A percentile compares a stretch with the other conserved stretches of the same genome.
Evolutionary conservation across 345 rosid species (phyloP).

Genomic region (Eucalyptus pauciflora): DNA sequence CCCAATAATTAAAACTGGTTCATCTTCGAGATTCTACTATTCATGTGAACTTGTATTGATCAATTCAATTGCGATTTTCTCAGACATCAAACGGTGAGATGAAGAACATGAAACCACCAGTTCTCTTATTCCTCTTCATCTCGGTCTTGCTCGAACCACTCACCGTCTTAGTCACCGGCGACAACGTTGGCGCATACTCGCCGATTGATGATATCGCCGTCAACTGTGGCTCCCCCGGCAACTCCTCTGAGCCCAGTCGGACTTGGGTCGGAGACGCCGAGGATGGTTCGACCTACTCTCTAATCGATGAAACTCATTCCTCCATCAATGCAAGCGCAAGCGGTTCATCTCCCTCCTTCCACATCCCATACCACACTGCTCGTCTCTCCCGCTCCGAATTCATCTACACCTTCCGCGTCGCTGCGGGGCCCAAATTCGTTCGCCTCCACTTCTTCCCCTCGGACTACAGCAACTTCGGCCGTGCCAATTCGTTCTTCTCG

Average conservation of each 20-base stretch:
- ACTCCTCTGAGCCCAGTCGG: neutral
- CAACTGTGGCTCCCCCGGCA: neutral
- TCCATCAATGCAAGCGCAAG: neutral
- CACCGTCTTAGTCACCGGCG: neutral
- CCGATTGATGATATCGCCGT: neutral
- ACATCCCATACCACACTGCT: slow-evolving; percentile 6
- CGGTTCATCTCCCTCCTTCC: neutral
- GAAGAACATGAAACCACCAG: neutral
- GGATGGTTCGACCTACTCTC: neutral
- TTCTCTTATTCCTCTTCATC: neutral
- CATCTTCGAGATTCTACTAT: neutral
- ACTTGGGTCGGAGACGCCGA: slow-evolving; percentile 10
- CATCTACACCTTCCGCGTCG: slow-evolving; percentile 14
- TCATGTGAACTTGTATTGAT: neutral
- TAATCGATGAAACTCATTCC: neutral
- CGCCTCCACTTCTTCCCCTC: slow-evolving; percentile 12
- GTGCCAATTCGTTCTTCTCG: neutral
- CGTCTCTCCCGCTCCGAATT: slow-evolving; percentile 3
- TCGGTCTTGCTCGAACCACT: neutral
- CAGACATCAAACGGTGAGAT: neutral
- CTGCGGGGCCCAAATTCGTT: slow-evolving; percentile 20
- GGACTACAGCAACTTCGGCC: neutral
- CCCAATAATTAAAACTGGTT: neutral
- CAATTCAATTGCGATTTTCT: neutral
- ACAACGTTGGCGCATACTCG: neutral